These are phyloP conservation scores for Lactarius indigo DNA, from an alignment of 768 basidiomycete species.

Conservation along the genomic window DNA sequence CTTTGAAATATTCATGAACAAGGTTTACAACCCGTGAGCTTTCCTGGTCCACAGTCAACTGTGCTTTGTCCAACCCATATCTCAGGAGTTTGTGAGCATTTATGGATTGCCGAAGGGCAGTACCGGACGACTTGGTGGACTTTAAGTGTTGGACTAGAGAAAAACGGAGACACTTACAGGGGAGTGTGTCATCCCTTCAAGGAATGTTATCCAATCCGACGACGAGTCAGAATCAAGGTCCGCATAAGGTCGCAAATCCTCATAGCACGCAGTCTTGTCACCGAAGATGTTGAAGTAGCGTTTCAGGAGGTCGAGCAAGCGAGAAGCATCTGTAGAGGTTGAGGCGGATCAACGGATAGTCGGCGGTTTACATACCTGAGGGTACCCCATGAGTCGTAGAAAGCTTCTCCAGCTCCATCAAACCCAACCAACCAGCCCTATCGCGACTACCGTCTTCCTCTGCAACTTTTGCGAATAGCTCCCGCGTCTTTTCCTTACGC, in stretches of 20 bases:
- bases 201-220: slow-evolving; percentile 50
- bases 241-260: slow-evolving; percentile 74
- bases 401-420: slow-evolving; percentile 73
- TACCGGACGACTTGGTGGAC: slow-evolving; percentile 41
- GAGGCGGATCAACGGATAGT: not conserved
- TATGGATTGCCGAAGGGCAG: slow-evolving; percentile 62
- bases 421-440: slow-evolving; percentile 67
- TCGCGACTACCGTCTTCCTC: slow-evolving; percentile 67
- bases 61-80: slow-evolving; percentile 46
- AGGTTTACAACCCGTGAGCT: slow-evolving; percentile 48
- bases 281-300: slow-evolving; percentile 71
- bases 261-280: slow-evolving; percentile 82
- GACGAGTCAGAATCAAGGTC: slow-evolving; percentile 46
- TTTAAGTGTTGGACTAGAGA: slow-evolving; percentile 3
- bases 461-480: slow-evolving; percentile 54
- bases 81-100: slow-evolving; percentile 77
- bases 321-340: slow-evolving; percentile 39
- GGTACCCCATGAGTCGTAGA: slow-evolving; percentile 46
- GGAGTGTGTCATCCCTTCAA: slow-evolving; percentile 44
- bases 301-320: slow-evolving; percentile 49
- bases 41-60: slow-evolving; percentile 59
- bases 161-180: slow-evolving; percentile 38
- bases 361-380: slow-evolving; percentile 36
- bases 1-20: slow-evolving; percentile 59
- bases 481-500: slow-evolving; percentile 41